These are phyloP conservation scores for Melanogaster broomeanus DNA, from an alignment of 768 basidiomycete genomes.

Conservation along the genomic window DNA sequence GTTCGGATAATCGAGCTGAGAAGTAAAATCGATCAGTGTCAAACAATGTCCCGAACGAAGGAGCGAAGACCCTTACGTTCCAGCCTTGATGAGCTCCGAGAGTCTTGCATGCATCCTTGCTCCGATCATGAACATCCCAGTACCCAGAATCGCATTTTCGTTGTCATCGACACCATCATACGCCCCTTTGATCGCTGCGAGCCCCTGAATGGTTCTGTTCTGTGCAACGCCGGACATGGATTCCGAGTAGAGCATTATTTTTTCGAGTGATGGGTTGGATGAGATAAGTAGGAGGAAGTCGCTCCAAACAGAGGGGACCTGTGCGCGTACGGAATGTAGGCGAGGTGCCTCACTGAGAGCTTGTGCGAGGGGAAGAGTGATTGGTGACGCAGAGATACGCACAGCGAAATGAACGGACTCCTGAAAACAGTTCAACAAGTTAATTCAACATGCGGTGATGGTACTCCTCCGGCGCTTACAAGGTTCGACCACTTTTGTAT, in stretches of 20 bases:
- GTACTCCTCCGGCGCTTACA: slow-evolving; percentile 37
- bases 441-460: slow-evolving; percentile 1
- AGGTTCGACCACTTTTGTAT: slow-evolving; percentile 46
- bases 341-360: slow-evolving; percentile 43
- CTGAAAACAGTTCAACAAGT: slow-evolving; percentile 33
- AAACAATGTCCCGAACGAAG: slow-evolving; percentile 3
- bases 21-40: background rate
- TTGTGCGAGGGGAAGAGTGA: slow-evolving; percentile 28
- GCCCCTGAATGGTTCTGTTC: slow-evolving; percentile 1
- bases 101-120: slow-evolving; percentile 53
- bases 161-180: slow-evolving; percentile 7
- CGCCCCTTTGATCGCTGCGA: slow-evolving; percentile 14
- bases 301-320: slow-evolving; percentile 63
- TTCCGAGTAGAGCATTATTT: slow-evolving; percentile 41
- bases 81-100: slow-evolving; percentile 53
- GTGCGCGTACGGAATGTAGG: slow-evolving; percentile 52
- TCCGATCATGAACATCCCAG: slow-evolving; percentile 58
- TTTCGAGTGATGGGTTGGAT: slow-evolving; percentile 48
- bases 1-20: slow-evolving; percentile 38
- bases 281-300: slow-evolving; percentile 50
- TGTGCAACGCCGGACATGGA: slow-evolving; percentile 13
- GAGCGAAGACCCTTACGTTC: slow-evolving; percentile 43
- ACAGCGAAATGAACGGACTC: slow-evolving; percentile 56
- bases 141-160: slow-evolving; percentile 42
- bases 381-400: slow-evolving; percentile 47